A percentile compares a stretch with the other conserved stretches of the same genome.
phyloP scores from a whole-genome alignment of 2,329 filamentous ascomycete species.

The Delphinella strobiligena region DNA sequence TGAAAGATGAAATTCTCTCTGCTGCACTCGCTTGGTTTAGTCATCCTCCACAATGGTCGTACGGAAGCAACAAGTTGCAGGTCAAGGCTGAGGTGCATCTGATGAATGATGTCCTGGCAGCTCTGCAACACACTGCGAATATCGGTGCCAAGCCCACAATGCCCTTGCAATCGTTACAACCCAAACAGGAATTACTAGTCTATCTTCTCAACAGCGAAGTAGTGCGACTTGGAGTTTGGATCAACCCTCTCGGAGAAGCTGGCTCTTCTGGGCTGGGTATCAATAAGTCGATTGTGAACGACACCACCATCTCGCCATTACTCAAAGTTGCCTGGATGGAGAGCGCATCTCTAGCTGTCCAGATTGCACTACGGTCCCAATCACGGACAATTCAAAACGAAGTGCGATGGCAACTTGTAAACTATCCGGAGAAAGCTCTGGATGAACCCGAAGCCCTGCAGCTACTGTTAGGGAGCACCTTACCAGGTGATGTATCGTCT shows the following conservation, averaged over 20 bases:
- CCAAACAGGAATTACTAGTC: slow-evolving; percentile 74
- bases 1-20: slow-evolving; percentile 82
- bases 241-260: slow-evolving; percentile 62
- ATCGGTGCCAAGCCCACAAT: slow-evolving; percentile 39
- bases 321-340: slow-evolving; percentile 79
- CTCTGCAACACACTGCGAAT: slow-evolving; percentile 51
- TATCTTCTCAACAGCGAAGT: slow-evolving; percentile 77
- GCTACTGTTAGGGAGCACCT: slow-evolving; percentile 61
- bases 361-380: slow-evolving; percentile 68
- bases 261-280: slow-evolving; percentile 31
- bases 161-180: slow-evolving; percentile 53
- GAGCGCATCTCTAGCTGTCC: slow-evolving; percentile 74
- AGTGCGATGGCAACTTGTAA: slow-evolving; percentile 67
- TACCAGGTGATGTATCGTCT: slow-evolving; percentile 68
- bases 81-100: slow-evolving; percentile 84
- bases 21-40: slow-evolving; percentile 84
- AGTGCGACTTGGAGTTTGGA: slow-evolving; percentile 75
- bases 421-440: slow-evolving; percentile 72
- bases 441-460: slow-evolving; percentile 72
- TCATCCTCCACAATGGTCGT: slow-evolving; percentile 77
- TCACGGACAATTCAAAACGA: slow-evolving; percentile 61
- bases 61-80: slow-evolving; percentile 85
- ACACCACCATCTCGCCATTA: slow-evolving; percentile 30
- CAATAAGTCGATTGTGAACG: slow-evolving; percentile 18
- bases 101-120: slow-evolving; percentile 59